Conservation (phyloP, 352 stramenopile genomes). For the Thraustotheca clavata region DNA sequence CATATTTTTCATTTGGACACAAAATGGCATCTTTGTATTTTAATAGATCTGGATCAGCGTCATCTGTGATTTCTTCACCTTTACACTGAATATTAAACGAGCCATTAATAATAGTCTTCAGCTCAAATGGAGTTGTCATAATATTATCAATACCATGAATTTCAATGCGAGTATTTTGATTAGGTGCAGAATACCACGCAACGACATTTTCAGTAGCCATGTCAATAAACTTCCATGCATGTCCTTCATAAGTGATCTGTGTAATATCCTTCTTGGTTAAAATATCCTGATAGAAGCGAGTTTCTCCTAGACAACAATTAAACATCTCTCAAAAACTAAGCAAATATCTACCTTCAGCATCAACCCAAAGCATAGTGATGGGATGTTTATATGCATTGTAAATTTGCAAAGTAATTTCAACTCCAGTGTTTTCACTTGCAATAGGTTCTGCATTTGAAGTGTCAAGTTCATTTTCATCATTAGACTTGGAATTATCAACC, state of each 20-base stretch:
- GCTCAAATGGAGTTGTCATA: neutral
- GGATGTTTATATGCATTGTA: neutral
- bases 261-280: neutral
- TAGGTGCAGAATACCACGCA: neutral
- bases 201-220: neutral
- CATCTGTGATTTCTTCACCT: neutral
- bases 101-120: neutral
- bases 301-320: neutral
- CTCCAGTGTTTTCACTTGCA: neutral
- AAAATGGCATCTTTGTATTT: neutral
- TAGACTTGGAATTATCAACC: neutral
- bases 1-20: no score
- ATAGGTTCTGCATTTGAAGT: neutral
- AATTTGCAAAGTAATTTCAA: neutral
- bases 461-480: neutral
- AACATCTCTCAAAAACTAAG: no score
- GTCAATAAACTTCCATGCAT: constrained; percentile 3
- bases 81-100: constrained; percentile 1
- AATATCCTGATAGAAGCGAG: neutral
- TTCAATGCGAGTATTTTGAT: neutral
- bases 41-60: neutral
- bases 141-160: neutral
- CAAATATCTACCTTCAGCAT: constrained; percentile 7
- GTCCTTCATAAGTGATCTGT: constrained; percentile 9
- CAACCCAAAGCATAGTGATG: constrained; percentile 1